These are phyloP conservation scores for Ampelomyces quisqualis DNA, from an alignment of 2,329 filamentous ascomycete genomes.

Conservation along the genomic window DNA sequence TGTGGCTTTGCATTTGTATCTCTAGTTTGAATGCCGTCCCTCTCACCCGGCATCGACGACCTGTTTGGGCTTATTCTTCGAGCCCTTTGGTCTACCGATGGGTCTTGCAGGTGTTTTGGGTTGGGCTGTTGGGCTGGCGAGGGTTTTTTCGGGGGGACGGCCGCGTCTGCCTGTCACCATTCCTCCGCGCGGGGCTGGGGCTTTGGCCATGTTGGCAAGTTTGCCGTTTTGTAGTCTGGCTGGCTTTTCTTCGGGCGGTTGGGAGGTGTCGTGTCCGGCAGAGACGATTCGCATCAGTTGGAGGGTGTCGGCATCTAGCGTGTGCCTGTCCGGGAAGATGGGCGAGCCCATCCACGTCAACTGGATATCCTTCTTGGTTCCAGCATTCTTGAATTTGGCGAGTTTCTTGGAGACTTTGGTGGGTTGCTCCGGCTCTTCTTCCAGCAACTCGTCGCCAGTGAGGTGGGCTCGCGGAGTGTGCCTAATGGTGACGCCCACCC, in stretches of 20 bases:
- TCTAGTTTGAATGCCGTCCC: neutral
- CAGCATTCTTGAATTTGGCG: constrained; percentile 19
- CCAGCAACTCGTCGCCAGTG: neutral
- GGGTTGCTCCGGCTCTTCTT: constrained; percentile 5
- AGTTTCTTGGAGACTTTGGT: neutral
- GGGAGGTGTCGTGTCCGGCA: neutral
- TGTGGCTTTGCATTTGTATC: too few species aligned
- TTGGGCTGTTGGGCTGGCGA: too few species aligned
- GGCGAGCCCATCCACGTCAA: constrained; percentile 43
- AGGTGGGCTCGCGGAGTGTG: constrained; percentile 23
- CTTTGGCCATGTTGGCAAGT: neutral
- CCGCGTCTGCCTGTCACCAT: constrained; percentile 1
- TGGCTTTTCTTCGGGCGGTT: neutral
- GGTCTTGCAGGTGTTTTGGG: too few species aligned
- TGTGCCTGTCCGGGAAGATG: constrained; percentile 32
- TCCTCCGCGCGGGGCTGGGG: neutral
- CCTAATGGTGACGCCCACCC: constrained; percentile 44
- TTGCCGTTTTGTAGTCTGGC: neutral
- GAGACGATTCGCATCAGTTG: constrained; percentile 5
- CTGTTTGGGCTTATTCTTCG: constrained; percentile 14
- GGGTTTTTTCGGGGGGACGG: too few species aligned
- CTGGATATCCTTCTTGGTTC: constrained; percentile 37
- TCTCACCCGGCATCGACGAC: neutral
- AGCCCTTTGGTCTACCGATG: constrained; percentile 16
- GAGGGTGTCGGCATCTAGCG: constrained; percentile 27